Percentiles rank a stretch among this genome's conserved stretches.
These are phyloP conservation scores for Starmerella etchellsii DNA, from an alignment of 805 yeast species.

Conservation along the genomic window DNA sequence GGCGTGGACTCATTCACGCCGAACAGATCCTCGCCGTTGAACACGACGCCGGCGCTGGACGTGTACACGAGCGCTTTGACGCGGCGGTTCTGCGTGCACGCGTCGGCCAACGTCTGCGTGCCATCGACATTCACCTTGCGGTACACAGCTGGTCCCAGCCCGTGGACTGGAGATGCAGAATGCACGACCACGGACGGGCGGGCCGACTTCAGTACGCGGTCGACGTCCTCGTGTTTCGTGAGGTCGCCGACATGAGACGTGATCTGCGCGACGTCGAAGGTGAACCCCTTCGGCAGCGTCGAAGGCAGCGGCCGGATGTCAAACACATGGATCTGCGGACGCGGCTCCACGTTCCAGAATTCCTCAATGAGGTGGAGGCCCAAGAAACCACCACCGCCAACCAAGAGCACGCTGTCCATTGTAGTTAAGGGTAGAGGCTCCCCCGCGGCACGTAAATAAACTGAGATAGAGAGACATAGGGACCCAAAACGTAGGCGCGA, in stretches of 20 bases:
- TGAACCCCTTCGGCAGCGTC: constrained; percentile 50
- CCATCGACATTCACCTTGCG: constrained; percentile 86
- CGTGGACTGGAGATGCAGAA: constrained; percentile 94
- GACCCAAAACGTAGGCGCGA: no score
- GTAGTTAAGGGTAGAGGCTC: no score
- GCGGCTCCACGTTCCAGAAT: constrained; percentile 51
- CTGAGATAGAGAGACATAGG: no score
- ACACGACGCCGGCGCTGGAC: constrained; percentile 93
- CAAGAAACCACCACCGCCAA: constrained; percentile 94
- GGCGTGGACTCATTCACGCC: constrained; percentile 95
- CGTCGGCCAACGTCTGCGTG: constrained; percentile 57
- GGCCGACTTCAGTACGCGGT: constrained; percentile 43
- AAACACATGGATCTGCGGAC: constrained; percentile 69
- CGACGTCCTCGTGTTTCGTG: constrained; percentile 58
- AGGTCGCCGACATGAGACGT: constrained; percentile 69
- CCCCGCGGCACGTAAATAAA: no score
- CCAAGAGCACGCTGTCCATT: constrained; percentile 53
- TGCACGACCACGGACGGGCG: constrained; percentile 74
- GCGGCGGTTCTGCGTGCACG: constrained; percentile 35
- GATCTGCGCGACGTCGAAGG: constrained; percentile 50
- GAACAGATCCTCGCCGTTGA: constrained; percentile 82
- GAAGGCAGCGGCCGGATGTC: constrained; percentile 85
- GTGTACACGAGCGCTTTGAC: constrained; percentile 76
- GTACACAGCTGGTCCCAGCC: constrained; percentile 66
- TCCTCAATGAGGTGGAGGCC: constrained; percentile 86